A percentile compares a stretch with the other conserved stretches of the same genome.
These are phyloP conservation scores for Ceratocystis variospora DNA, from an alignment of 2,329 filamentous ascomycete species.

Conservation along the genomic window DNA sequence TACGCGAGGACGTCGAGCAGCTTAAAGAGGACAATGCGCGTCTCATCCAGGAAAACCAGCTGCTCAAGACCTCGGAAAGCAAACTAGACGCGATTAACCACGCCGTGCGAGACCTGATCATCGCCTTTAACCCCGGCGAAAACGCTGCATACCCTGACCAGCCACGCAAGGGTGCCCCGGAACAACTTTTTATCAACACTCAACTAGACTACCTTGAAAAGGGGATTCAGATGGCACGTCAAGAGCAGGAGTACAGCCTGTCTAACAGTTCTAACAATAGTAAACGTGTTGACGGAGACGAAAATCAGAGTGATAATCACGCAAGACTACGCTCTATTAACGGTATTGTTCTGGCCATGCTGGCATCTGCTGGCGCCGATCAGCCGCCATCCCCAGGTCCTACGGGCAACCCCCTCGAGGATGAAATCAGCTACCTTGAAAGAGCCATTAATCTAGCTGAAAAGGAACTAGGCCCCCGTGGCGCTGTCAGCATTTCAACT, in stretches of 20 bases:
- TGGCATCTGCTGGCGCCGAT: conserved; percentile 35
- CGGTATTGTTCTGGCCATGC: conserved; percentile 46
- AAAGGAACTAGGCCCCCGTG: conserved; percentile 16
- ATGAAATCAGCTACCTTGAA: conserved; percentile 56
- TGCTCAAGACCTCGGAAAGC: conserved; percentile 48
- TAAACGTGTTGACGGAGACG: neutral
- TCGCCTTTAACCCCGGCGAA: conserved; percentile 45
- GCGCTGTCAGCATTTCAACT: conserved; percentile 19
- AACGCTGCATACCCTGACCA: conserved; percentile 32
- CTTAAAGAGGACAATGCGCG: conserved; percentile 34
- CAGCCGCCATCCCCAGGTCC: conserved; percentile 46
- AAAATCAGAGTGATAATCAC: conserved; percentile 31
- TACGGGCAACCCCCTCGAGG: conserved; percentile 44
- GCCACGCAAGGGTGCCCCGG: conserved; percentile 24
- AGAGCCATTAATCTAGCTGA: conserved; percentile 28
- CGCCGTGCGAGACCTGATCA: conserved; percentile 52
- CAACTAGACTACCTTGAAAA: conserved; percentile 62
- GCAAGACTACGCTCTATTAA: conserved; percentile 50
- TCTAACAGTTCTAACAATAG: conserved; percentile 1
- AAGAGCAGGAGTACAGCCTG: conserved; percentile 37
- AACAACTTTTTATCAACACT: conserved; percentile 33
- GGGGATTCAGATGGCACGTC: conserved; percentile 46
- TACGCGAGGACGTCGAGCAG: conserved; percentile 36
- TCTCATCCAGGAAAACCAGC: conserved; percentile 32
- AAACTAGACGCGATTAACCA: conserved; percentile 55